A percentile compares a stretch with the other conserved stretches of the same genome.
Evolutionary conservation across 345 rosid species (phyloP).

Genomic region (Citrus reticulata): DNA sequence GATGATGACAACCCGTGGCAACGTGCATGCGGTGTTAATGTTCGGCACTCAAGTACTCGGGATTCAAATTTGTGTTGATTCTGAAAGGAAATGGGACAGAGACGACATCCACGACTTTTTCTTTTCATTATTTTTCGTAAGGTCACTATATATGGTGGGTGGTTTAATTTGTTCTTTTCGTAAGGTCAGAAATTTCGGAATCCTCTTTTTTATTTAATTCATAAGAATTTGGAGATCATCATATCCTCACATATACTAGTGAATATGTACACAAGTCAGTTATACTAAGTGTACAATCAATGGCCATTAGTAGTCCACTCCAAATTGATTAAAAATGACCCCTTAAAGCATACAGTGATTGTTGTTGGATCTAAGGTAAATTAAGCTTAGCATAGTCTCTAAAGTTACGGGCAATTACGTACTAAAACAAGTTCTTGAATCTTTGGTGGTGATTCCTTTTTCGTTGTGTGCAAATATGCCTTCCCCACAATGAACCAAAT

Average conservation of each 20-base stretch:
- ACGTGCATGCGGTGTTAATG: slow-evolving; percentile 11
- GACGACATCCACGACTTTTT: neutral
- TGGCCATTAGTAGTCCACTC: neutral
- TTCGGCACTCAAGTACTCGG: slow-evolving; percentile 5
- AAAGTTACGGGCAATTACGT: neutral
- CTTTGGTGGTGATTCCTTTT: neutral
- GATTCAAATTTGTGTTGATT: neutral
- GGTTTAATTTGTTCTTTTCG: neutral
- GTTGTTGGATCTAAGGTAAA: too few species aligned
- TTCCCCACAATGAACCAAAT: slow-evolving; percentile 27
- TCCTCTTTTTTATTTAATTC: neutral
- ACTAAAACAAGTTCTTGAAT: neutral
- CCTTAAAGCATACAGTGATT: neutral
- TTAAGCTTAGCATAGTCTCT: neutral
- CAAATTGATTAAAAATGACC: neutral
- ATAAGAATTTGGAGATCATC: neutral
- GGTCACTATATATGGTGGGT: neutral
- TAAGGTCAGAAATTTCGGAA: neutral
- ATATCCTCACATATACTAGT: neutral
- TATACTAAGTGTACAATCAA: neutral
- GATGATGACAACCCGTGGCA: slow-evolving; percentile 2
- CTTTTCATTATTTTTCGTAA: neutral
- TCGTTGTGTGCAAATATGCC: neutral
- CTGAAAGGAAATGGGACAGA: slow-evolving; percentile 3
- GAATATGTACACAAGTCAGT: neutral